phyloP scores from a whole-genome alignment of 352 stramenopile genomes.

The Phytophthora quininea region DNA sequence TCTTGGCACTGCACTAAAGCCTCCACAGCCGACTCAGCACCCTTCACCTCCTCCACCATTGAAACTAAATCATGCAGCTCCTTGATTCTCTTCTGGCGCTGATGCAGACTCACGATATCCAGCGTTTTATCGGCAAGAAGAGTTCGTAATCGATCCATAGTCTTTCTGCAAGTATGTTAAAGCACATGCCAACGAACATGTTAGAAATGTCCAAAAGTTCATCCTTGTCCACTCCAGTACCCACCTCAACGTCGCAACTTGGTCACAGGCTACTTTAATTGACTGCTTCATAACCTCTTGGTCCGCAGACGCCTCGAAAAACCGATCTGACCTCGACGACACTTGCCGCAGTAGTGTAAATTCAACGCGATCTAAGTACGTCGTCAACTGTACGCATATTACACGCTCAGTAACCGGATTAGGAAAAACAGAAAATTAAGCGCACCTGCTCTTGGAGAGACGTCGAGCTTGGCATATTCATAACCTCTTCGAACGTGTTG shows the following conservation, averaged over 20 bases:
- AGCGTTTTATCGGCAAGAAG: conserved; percentile 84
- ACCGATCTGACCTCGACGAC: conserved; percentile 82
- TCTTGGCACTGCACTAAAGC: conserved; percentile 86
- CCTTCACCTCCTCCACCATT: conserved; percentile 88
- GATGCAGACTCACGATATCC: conserved; percentile 87
- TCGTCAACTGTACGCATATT: conserved; percentile 51
- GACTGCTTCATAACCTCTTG: conserved; percentile 89
- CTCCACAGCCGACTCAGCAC: conserved; percentile 81
- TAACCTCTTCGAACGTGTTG: conserved; percentile 80
- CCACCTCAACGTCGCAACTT: conserved; percentile 79
- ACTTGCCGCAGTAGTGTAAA: conserved; percentile 87
- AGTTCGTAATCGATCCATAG: conserved; percentile 83
- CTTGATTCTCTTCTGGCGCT: conserved; percentile 79
- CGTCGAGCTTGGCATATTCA: conserved; percentile 62
- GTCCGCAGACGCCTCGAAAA: conserved; percentile 85
- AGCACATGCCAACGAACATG: conserved; percentile 1
- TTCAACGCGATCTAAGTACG: conserved; percentile 85
- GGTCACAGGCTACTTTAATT: conserved; percentile 76
- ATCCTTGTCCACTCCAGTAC: conserved; percentile 8
- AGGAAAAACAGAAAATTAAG: background rate
- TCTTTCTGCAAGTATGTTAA: conserved; percentile 46
- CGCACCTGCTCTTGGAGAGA: conserved; percentile 77
- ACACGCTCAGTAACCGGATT: background rate
- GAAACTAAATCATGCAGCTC: conserved; percentile 83
- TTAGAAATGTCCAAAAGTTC: background rate